Conservation (phyloP, 768 basidiomycete species). For the Suillus subalutaceus region DNA sequence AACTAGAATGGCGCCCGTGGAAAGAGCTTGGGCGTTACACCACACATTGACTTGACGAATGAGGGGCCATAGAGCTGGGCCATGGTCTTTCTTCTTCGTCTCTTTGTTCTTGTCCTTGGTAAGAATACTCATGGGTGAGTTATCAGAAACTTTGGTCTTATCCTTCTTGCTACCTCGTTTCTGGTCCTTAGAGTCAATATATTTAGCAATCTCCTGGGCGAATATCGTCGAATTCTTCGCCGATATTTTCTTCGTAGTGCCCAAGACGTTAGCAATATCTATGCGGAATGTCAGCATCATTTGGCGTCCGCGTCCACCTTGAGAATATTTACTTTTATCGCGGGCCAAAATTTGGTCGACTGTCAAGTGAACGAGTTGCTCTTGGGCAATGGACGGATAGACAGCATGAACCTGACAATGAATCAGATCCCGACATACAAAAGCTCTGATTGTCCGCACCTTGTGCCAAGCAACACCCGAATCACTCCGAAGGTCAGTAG, state of each 20-base stretch:
- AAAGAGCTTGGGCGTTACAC: constrained; percentile 51
- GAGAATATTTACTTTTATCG: constrained; percentile 43
- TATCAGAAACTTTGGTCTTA: background rate
- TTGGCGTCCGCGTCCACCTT: background rate
- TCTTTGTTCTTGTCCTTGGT: constrained; percentile 36
- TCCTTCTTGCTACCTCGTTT: constrained; percentile 50
- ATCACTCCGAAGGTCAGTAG: constrained; percentile 57
- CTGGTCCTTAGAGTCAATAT: constrained; percentile 65
- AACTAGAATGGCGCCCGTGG: constrained; percentile 64
- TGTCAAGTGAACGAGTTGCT: constrained; percentile 50
- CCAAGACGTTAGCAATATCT: constrained; percentile 52
- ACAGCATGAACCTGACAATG: constrained; percentile 57
- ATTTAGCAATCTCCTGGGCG: constrained; percentile 57
- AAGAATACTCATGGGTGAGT: background rate
- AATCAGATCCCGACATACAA: constrained; percentile 1
- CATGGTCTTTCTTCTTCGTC: constrained; percentile 31
- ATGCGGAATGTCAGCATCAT: background rate
- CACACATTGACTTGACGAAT: constrained; percentile 65
- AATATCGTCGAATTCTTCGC: constrained; percentile 56
- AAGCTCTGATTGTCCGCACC: constrained; percentile 29
- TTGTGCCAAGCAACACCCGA: constrained; percentile 67
- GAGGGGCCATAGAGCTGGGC: constrained; percentile 61
- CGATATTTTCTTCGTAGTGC: constrained; percentile 53
- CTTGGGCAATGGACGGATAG: constrained; percentile 54
- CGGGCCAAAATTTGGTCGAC: constrained; percentile 52